Evolutionary conservation across 2,329 filamentous ascomycete species (phyloP).

Genomic region (Clathrospora elynae): DNA sequence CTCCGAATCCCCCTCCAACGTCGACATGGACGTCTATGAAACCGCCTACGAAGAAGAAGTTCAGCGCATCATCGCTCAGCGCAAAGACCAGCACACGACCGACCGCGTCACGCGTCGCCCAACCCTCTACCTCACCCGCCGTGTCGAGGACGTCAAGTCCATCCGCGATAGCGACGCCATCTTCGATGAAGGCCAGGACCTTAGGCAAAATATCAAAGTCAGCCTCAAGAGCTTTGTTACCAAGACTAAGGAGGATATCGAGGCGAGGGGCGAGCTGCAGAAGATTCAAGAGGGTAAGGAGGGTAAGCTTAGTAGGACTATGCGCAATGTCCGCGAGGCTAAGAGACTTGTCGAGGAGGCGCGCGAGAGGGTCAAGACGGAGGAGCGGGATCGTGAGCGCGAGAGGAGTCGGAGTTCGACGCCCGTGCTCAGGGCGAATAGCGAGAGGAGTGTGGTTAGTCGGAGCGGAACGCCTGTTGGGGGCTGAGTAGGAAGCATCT

Average conservation of each 20-base stretch:
- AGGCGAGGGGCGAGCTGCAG: conserved; percentile 40
- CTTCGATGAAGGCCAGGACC: conserved; percentile 37
- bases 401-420: conserved; percentile 35
- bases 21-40: conserved; percentile 88
- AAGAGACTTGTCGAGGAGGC: conserved; percentile 46
- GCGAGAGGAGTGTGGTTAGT: conserved; percentile 25
- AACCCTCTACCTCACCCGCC: conserved; percentile 62
- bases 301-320: conserved; percentile 37
- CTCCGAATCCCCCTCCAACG: conserved; percentile 81
- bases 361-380: conserved; percentile 37
- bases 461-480: conserved; percentile 31
- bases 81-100: conserved; percentile 43
- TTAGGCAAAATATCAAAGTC: conserved; percentile 37
- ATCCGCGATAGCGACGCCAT: conserved; percentile 43
- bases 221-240: conserved; percentile 46
- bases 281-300: conserved; percentile 44
- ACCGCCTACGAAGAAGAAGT: conserved; percentile 84
- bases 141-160: conserved; percentile 54
- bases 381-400: conserved; percentile 35
- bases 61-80: conserved; percentile 65
- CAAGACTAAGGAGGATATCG: conserved; percentile 42
- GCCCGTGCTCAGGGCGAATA: conserved; percentile 29
- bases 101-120: conserved; percentile 44
- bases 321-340: conserved; percentile 40
- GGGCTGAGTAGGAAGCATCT: too few relatives aligned